phyloP scores from a whole-genome alignment of 345 rosid genomes.

The Schrenkiella parvula region DNA sequence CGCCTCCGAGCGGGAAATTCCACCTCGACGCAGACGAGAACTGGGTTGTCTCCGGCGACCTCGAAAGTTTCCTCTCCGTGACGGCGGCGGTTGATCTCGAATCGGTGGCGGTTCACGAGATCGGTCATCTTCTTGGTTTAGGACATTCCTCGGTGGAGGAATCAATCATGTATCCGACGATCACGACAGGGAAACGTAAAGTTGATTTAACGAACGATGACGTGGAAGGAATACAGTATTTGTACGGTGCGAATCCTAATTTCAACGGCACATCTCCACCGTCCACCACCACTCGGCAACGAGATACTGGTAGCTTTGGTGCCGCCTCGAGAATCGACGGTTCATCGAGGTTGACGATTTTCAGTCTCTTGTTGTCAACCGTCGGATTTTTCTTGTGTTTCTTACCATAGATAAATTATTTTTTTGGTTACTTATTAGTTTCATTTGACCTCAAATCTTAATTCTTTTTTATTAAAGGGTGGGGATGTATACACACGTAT shows the following conservation, averaged over 20 bases:
- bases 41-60: slow-evolving; percentile 64
- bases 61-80: slow-evolving; percentile 22
- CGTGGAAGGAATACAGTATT: slow-evolving; percentile 54
- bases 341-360: slow-evolving; percentile 22
- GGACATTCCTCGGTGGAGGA: slow-evolving; percentile 83
- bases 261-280: slow-evolving; percentile 46
- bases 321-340: slow-evolving; percentile 7
- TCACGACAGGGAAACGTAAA: slow-evolving; percentile 56
- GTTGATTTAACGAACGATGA: slow-evolving; percentile 64
- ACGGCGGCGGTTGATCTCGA: slow-evolving; percentile 71
- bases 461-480: slow-evolving; percentile 1
- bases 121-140: slow-evolving; percentile 87
- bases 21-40: slow-evolving; percentile 73
- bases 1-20: slow-evolving; percentile 74
- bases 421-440: slow-evolving; percentile 5
- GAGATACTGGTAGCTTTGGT: slow-evolving; percentile 44
- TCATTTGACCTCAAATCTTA: background rate
- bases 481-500: background rate
- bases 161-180: slow-evolving; percentile 82
- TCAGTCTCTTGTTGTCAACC: slow-evolving; percentile 30
- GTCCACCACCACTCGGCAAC: slow-evolving; percentile 33
- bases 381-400: slow-evolving; percentile 36
- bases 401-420: slow-evolving; percentile 9
- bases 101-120: slow-evolving; percentile 93
- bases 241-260: slow-evolving; percentile 83